These are phyloP conservation scores for Byssothecium circinans DNA, from an alignment of 2,329 filamentous ascomycete genomes.

Conservation along the genomic window DNA sequence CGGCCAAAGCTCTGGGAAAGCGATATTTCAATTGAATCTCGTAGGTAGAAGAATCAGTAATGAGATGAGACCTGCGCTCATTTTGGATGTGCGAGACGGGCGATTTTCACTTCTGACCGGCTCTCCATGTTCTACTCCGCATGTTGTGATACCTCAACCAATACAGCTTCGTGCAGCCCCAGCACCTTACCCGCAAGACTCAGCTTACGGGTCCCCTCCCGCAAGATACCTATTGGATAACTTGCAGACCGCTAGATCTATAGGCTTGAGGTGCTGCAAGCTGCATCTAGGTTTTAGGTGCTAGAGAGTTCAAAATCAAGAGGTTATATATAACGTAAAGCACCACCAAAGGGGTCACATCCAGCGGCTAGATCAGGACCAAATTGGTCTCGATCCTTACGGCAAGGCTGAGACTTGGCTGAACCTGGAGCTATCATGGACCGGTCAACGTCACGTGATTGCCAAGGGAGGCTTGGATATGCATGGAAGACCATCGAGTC, in stretches of 20 bases:
- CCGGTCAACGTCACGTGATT: too few relatives aligned
- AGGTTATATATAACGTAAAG: too few relatives aligned
- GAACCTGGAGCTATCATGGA: too few relatives aligned
- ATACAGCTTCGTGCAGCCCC: not conserved
- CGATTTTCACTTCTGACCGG: conserved; percentile 2
- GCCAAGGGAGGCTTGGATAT: too few relatives aligned
- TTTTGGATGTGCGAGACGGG: not conserved
- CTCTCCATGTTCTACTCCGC: conserved; percentile 7
- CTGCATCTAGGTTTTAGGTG: not conserved
- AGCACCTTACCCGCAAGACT: conserved; percentile 1
- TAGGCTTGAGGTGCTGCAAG: not conserved
- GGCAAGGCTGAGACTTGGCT: too few relatives aligned
- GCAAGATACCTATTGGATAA: not conserved
- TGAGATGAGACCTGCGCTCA: too few relatives aligned
- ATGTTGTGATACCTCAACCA: conserved; percentile 1
- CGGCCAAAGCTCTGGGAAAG: not conserved
- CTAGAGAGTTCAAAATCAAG: not conserved
- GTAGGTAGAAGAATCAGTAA: too few relatives aligned
- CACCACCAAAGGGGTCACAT: too few relatives aligned
- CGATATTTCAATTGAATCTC: not conserved
- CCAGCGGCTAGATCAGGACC: conserved; percentile 7
- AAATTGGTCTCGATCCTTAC: too few relatives aligned
- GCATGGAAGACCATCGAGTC: too few relatives aligned
- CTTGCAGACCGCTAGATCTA: not conserved
- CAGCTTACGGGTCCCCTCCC: not conserved